Percentiles rank a stretch among this genome's conserved stretches.
These are phyloP conservation scores for Ganoderma boninense DNA, from an alignment of 1,284 basidiomycete genomes.

Conservation along the genomic window DNA sequence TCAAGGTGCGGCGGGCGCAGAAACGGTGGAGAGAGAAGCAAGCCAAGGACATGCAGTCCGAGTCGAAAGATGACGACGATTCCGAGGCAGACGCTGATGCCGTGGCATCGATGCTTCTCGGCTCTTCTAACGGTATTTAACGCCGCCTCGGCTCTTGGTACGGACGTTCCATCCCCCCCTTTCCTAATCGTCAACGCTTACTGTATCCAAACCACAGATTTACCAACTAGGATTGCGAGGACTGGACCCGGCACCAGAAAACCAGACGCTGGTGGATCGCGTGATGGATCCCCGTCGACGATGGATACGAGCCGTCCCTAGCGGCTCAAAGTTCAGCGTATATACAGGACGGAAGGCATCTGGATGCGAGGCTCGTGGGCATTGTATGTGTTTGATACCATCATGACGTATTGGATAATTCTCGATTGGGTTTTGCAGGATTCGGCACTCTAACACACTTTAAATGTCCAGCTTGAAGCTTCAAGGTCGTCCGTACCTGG, in stretches of 20 bases:
- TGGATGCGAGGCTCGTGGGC: neutral
- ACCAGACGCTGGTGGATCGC: neutral
- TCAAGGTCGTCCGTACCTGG: too few species aligned
- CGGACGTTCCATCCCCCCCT: neutral
- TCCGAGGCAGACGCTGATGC: neutral
- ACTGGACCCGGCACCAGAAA: neutral
- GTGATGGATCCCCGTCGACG: slow-evolving; percentile 2
- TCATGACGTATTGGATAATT: neutral
- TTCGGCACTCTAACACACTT: neutral
- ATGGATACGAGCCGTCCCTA: neutral
- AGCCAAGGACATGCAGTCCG: neutral
- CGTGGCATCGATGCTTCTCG: neutral
- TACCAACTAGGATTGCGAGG: neutral
- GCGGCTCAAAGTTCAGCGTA: neutral
- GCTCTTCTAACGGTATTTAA: neutral
- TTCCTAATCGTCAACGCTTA: neutral
- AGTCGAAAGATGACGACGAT: neutral
- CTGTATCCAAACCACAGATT: neutral
- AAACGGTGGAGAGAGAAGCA: slow-evolving; percentile 2
- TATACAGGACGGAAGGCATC: neutral
- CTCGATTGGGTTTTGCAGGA: neutral
- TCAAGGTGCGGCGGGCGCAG: neutral
- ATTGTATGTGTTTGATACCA: slow-evolving; percentile 1
- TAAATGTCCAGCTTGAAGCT: too few species aligned
- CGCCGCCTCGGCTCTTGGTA: neutral